Conservation (phyloP, 208 protist species). For the Porcisia deanei region DNA sequence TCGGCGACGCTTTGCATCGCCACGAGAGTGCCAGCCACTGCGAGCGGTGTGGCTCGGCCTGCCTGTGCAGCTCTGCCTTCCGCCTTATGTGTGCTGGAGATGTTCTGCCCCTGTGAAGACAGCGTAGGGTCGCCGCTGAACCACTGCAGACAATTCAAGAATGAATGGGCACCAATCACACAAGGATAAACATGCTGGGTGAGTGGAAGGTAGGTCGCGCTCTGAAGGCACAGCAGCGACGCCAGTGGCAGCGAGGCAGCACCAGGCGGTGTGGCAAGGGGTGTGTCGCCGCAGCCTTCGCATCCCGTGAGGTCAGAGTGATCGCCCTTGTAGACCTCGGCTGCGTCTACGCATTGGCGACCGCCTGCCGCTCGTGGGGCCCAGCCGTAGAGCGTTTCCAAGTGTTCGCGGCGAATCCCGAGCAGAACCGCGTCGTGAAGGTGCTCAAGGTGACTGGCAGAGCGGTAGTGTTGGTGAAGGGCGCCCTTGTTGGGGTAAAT, state of each 20-base stretch:
- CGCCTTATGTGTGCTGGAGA: not conserved
- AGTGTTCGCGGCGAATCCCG: slow-evolving; percentile 14
- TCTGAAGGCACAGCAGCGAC: slow-evolving; percentile 17
- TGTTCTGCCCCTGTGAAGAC: not conserved
- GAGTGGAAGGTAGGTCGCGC: slow-evolving; percentile 10
- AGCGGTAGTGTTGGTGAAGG: slow-evolving; percentile 46
- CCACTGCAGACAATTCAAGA: slow-evolving; percentile 78
- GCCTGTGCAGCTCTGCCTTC: slow-evolving; percentile 6
- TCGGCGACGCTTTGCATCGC: slow-evolving; percentile 13
- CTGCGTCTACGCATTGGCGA: not conserved
- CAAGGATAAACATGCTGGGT: slow-evolving; percentile 39
- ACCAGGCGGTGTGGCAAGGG: not conserved
- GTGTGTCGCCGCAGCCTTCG: slow-evolving; percentile 1
- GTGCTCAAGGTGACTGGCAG: slow-evolving; percentile 46
- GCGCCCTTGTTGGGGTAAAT: slow-evolving; percentile 15
- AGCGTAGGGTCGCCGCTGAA: not conserved
- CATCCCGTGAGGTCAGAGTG: not conserved
- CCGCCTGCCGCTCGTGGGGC: not conserved
- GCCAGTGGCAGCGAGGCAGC: slow-evolving; percentile 15
- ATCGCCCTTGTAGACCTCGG: not conserved
- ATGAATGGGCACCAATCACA: slow-evolving; percentile 44
- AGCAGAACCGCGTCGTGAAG: slow-evolving; percentile 48
- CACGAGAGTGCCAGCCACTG: slow-evolving; percentile 60
- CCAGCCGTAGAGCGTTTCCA: slow-evolving; percentile 16
- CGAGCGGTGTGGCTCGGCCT: slow-evolving; percentile 38